Evolutionary conservation across 306 rosid genomes (phyloP).

Genomic region (Corylus avellana): DNA sequence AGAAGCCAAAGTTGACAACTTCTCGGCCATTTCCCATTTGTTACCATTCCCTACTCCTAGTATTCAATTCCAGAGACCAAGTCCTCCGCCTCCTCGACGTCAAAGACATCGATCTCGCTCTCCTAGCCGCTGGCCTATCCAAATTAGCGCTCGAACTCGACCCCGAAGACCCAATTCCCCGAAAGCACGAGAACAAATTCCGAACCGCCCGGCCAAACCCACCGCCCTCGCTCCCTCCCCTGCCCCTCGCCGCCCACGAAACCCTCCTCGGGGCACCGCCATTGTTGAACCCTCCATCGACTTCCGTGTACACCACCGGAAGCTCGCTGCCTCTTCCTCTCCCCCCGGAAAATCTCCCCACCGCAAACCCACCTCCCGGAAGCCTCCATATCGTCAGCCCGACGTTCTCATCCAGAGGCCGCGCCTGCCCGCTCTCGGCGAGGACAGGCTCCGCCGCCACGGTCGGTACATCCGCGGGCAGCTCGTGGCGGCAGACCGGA

Average conservation of each 20-base stretch:
- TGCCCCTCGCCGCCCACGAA: slow-evolving; percentile 58
- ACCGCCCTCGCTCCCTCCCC: slow-evolving; percentile 53
- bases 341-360: slow-evolving; percentile 69
- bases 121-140: slow-evolving; percentile 29
- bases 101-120: slow-evolving; percentile 22
- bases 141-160: slow-evolving; percentile 21
- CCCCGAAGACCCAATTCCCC: slow-evolving; percentile 26
- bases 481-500: slow-evolving; percentile 83
- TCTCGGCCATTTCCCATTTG: background rate
- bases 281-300: slow-evolving; percentile 71
- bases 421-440: background rate
- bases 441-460: background rate
- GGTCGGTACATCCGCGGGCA: slow-evolving; percentile 44
- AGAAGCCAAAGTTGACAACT: slow-evolving; percentile 15
- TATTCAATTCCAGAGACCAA: slow-evolving; percentile 79
- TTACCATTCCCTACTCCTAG: slow-evolving; percentile 58
- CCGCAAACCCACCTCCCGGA: slow-evolving; percentile 88
- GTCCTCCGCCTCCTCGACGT: slow-evolving; percentile 49
- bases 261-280: slow-evolving; percentile 68
- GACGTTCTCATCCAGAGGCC: slow-evolving; percentile 42
- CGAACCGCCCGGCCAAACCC: slow-evolving; percentile 41
- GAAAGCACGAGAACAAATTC: slow-evolving; percentile 59
- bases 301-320: slow-evolving; percentile 78
- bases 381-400: slow-evolving; percentile 91
- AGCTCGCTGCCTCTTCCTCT: slow-evolving; percentile 67